Evolutionary conservation across 2,329 filamentous ascomycete species (phyloP).

Genomic region (Penicillium sp.): DNA sequence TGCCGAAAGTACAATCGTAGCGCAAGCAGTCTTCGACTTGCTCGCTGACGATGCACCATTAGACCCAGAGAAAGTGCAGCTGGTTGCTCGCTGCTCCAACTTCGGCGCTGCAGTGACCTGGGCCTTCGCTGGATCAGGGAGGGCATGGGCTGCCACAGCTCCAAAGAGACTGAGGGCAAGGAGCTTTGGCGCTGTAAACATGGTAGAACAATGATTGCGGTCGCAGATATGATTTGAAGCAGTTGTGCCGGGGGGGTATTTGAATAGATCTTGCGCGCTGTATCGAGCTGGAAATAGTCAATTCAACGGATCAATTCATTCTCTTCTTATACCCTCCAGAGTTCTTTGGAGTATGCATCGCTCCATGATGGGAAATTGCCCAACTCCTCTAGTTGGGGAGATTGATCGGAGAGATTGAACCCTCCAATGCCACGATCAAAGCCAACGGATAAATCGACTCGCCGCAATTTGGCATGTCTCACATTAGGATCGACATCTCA

Average conservation of each 20-base stretch:
- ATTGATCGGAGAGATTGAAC: not conserved
- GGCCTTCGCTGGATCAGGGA: not conserved
- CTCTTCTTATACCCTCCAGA: not conserved
- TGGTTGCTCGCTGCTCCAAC: constrained; percentile 26
- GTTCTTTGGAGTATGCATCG: not conserved
- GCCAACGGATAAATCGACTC: not conserved
- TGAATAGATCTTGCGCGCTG: no score
- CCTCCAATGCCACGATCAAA: not conserved
- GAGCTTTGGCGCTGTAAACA: not conserved
- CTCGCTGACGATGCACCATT: constrained; percentile 48
- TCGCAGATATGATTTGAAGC: no score
- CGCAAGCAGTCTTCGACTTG: constrained; percentile 54
- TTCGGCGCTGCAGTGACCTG: constrained; percentile 15
- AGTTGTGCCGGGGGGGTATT: no score
- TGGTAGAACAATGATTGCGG: not conserved
- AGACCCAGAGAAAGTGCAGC: constrained; percentile 55
- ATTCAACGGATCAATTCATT: not conserved
- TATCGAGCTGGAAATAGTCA: not conserved
- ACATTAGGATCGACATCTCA: not conserved
- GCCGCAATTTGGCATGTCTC: not conserved
- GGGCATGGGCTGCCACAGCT: not conserved
- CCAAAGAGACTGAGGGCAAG: not conserved
- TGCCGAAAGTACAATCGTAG: constrained; percentile 56
- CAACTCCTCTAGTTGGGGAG: not conserved
- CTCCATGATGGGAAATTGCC: not conserved